phyloP scores from a whole-genome alignment of 2,329 filamentous ascomycete species.

The Alternaria sp. region DNA sequence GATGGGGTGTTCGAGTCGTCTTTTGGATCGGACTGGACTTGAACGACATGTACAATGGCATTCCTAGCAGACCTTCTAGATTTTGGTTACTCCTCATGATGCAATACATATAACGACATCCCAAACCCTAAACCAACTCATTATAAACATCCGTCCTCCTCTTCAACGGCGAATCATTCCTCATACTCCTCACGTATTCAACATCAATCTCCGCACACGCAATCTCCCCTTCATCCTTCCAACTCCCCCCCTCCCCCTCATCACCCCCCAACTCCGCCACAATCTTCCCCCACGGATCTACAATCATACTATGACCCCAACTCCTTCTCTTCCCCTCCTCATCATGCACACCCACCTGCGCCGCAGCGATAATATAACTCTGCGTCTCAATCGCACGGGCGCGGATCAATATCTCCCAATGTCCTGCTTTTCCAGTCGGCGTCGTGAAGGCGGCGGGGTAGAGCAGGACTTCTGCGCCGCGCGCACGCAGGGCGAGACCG shows the following conservation, averaged over 20 bases:
- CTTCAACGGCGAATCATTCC: slow-evolving; percentile 63
- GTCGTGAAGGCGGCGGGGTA: slow-evolving; percentile 93
- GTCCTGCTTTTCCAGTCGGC: slow-evolving; percentile 75
- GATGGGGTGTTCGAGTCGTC: neutral
- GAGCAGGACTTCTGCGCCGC: slow-evolving; percentile 76
- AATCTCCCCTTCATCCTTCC: slow-evolving; percentile 48
- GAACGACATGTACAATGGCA: neutral
- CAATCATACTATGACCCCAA: slow-evolving; percentile 84
- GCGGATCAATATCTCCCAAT: slow-evolving; percentile 82
- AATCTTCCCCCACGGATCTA: slow-evolving; percentile 86
- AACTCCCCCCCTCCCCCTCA: slow-evolving; percentile 46
- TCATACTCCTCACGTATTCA: slow-evolving; percentile 58
- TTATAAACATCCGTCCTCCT: slow-evolving; percentile 59
- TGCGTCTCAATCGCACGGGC: slow-evolving; percentile 89
- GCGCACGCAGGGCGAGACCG: slow-evolving; percentile 68
- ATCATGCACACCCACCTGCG: slow-evolving; percentile 76
- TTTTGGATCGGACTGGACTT: neutral
- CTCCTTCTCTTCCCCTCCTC: slow-evolving; percentile 70
- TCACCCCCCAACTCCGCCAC: slow-evolving; percentile 68
- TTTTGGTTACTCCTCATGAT: neutral
- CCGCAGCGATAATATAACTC: slow-evolving; percentile 84
- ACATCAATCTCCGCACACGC: slow-evolving; percentile 62
- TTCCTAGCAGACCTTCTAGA: neutral
- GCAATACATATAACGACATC: neutral
- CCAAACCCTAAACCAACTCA: slow-evolving; percentile 17